Base-by-base conservation (phyloP, 2,329 filamentous ascomycete genomes). In the Colletotrichum tropicale region DNA sequence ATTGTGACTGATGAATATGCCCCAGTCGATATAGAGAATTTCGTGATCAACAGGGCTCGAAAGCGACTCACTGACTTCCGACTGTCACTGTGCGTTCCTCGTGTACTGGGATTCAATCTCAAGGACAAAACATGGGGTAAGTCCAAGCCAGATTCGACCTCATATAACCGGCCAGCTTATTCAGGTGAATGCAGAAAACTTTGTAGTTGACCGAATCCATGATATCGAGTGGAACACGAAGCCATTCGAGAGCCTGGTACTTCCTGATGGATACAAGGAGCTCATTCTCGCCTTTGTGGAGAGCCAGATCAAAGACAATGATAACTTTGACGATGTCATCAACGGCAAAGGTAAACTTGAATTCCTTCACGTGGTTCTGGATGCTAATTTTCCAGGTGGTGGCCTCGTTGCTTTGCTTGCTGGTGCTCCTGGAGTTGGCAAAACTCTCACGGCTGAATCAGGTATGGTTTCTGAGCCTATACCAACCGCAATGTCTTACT, bases 311-410 rank as follows among this genome's bases (percentile, higher is more conserved):
- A 77, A 71, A 28, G 65, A 87, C 58, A 84, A 86, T 64, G 80
- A 84, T 38, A 81, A 77, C 12, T 90, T 90, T 70, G 88, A 89
- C 81, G 88, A 90, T 76, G 83, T 90, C 65, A 89, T 90, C 78
- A 84, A 84, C 24, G 88, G 88, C 56, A 90, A 91, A 83, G 89
- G 84, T 76, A 28, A 5, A 13, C 8, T 26, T 12, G 9, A 6
- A n/a, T 1, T 24, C 18, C 21, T 8, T 15, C 28, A 18, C 5
- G 21, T 24, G n/a, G 13, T 13, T 8, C 18, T 64, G 5, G 7
- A 26, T 10, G 15, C 52, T 71, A 43, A 74, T 8, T 6, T 18
- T 7, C 5, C 12, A 75, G 72, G 76, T 3, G 81, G 82, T 56
- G 85, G 84, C 1, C 73, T 85, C 0, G 76, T 83, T 10, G 78